Base-by-base conservation (phyloP, 495 filamentous ascomycete species). In the Mytilinidion resinicola region DNA sequence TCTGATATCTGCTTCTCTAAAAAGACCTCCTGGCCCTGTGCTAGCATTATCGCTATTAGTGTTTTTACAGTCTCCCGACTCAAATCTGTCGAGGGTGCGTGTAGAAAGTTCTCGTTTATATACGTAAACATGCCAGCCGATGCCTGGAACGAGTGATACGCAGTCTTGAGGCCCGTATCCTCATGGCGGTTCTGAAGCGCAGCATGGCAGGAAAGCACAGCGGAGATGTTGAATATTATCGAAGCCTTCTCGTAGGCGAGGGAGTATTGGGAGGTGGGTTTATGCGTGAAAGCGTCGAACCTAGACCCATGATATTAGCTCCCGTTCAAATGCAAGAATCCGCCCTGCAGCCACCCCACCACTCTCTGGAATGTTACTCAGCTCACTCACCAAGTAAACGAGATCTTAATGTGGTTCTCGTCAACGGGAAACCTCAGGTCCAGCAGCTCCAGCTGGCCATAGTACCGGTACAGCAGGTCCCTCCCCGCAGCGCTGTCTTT, bases 61-160 rank as follows among this genome's bases (percentile, higher is more conserved):
- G 91, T 90, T 74, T 96, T 96, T 58, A 98, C 89, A 3, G 93
- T 97, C 14, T 97, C 90, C 58, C 91, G 79, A 70, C 91, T 96
- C 36, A 98, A 74, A 67, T 98, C 93, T 25, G 88, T 93, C 9
- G 91, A 96, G 3, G 93, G 93, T 36, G 93, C 93, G 68, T 98
- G 95, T 41, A 96, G 76, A 73, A 98, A 98, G 74, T 98, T 97
- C 74, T 97, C 91, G 72, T 97, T 98, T 76, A 98, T 97, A 66
- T 98, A 98, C 17, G 91, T 96, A 73, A 97, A 98, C 93, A 98
- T 98, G 71, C 93, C 93, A 10, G 93, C 93, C 21, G 91, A 87
- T 36, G 93, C 93, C 71, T 98, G 93, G 77, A 97, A 97, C 19
- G 93, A 97, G 73, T 98, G 92, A 68, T 96, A 98, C 3, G 93